phyloP scores from a whole-genome alignment of 805 yeast genomes.

The Nakazawaea populi region DNA sequence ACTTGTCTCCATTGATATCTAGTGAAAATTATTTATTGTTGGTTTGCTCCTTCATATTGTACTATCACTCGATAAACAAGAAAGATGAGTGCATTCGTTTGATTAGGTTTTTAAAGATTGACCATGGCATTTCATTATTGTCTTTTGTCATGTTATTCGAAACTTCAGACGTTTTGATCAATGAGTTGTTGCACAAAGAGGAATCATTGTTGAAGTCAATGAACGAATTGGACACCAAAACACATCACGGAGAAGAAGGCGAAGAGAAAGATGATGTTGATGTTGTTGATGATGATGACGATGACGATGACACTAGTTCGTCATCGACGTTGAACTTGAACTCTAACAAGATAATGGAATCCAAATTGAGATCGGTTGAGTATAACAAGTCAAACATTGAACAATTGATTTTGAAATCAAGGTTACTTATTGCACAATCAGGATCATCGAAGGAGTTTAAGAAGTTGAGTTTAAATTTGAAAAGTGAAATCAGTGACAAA shows the following conservation, averaged over 20 bases:
- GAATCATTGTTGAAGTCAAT: neutral
- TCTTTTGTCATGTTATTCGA: conserved; percentile 22
- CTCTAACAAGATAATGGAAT: neutral
- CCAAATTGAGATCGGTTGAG: conserved; percentile 5
- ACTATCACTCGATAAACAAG: conserved; percentile 20
- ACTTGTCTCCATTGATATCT: conserved; percentile 13
- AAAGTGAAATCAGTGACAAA: conserved; percentile 23
- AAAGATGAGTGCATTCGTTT: conserved; percentile 16
- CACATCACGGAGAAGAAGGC: neutral
- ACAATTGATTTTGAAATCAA: conserved; percentile 16
- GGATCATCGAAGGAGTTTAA: conserved; percentile 16
- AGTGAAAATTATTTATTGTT: conserved; percentile 24
- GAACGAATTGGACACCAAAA: neutral
- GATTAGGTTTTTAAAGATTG: conserved; percentile 19
- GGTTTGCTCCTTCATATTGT: conserved; percentile 23
- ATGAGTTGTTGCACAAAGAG: conserved; percentile 14
- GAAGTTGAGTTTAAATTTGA: conserved; percentile 20
- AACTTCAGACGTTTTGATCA: conserved; percentile 16
- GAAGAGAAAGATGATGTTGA: conserved; percentile 1
- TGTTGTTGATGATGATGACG: conserved; percentile 1
- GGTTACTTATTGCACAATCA: conserved; percentile 16
- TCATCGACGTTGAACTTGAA: conserved; percentile 4
- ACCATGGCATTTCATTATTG: conserved; percentile 17
- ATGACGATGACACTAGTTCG: conserved; percentile 5
- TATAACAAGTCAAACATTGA: conserved; percentile 15